Evolutionary conservation across 108 stramenopile species (phyloP).

Genomic region (Cyclotella atomus): DNA sequence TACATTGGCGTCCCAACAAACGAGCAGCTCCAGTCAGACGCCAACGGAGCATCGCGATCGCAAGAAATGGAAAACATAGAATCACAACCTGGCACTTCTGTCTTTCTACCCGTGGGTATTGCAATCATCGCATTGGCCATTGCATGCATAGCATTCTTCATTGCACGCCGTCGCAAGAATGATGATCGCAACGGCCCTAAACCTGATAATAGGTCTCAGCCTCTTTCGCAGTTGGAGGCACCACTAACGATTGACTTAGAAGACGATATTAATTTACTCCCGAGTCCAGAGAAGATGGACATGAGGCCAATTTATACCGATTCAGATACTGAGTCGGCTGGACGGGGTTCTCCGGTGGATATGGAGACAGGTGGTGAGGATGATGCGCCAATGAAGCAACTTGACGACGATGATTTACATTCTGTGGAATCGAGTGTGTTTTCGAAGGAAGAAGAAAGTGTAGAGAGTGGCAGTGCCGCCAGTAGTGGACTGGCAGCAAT

Average conservation of each 20-base stretch:
- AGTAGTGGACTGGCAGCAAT: slow-evolving; percentile 7
- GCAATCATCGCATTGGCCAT: neutral
- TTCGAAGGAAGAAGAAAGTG: neutral
- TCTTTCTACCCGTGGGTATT: neutral
- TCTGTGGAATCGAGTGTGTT: neutral
- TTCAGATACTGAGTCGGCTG: slow-evolving; percentile 1
- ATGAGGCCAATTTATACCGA: slow-evolving; percentile 8
- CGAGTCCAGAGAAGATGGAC: slow-evolving; percentile 2
- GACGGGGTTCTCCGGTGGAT: too few relatives aligned
- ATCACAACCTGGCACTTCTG: neutral
- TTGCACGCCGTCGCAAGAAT: neutral
- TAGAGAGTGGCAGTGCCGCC: slow-evolving; percentile 1
- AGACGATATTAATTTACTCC: slow-evolving; percentile 15
- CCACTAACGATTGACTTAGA: slow-evolving; percentile 9
- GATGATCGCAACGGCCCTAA: neutral
- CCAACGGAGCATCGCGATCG: neutral
- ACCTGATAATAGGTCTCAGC: neutral
- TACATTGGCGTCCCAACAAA: neutral
- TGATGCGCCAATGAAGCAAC: neutral
- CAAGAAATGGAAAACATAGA: neutral
- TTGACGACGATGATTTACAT: neutral
- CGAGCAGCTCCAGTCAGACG: neutral
- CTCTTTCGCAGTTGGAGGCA: neutral
- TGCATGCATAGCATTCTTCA: neutral
- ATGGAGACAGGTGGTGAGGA: neutral